These are phyloP conservation scores for Podospora sp. DNA, from an alignment of 495 filamentous ascomycete genomes.

Conservation along the genomic window DNA sequence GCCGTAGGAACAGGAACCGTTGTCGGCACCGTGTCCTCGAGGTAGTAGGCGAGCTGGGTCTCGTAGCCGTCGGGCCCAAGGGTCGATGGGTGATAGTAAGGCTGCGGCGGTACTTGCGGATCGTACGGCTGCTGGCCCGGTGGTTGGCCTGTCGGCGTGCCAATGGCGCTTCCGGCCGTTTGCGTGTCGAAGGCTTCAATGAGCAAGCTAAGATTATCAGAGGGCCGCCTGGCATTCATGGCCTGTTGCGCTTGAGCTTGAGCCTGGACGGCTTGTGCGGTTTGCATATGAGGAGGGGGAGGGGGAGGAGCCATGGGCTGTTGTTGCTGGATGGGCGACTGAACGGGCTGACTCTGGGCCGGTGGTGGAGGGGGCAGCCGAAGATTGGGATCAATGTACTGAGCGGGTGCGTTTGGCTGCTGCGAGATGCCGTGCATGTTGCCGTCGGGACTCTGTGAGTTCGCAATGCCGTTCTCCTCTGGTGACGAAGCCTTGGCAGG, in stretches of 20 bases:
- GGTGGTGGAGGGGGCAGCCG: slow-evolving; percentile 22
- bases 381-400: slow-evolving; percentile 32
- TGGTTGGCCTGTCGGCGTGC: not conserved
- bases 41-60: slow-evolving; percentile 36
- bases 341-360: slow-evolving; percentile 10
- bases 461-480: slow-evolving; percentile 14
- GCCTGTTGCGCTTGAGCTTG: slow-evolving; percentile 18
- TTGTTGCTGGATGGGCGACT: slow-evolving; percentile 1
- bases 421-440: not conserved
- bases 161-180: slow-evolving; percentile 10
- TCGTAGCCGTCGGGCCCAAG: slow-evolving; percentile 38
- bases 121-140: slow-evolving; percentile 23
- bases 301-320: too few relatives aligned
- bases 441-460: slow-evolving; percentile 8
- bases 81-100: slow-evolving; percentile 27
- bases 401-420: slow-evolving; percentile 9
- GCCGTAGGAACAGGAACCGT: slow-evolving; percentile 8
- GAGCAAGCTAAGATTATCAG: slow-evolving; percentile 34
- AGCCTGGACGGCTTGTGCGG: not conserved
- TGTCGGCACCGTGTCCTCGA: slow-evolving; percentile 25
- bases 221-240: slow-evolving; percentile 22
- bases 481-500: slow-evolving; percentile 20
- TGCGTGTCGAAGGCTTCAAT: slow-evolving; percentile 38
- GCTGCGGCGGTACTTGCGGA: slow-evolving; percentile 24
- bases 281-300: not conserved